Percentiles rank a stretch among this genome's conserved stretches.
Conservation (phyloP, 2,329 filamentous ascomycete genomes). For the Fusarium sp. region DNA sequence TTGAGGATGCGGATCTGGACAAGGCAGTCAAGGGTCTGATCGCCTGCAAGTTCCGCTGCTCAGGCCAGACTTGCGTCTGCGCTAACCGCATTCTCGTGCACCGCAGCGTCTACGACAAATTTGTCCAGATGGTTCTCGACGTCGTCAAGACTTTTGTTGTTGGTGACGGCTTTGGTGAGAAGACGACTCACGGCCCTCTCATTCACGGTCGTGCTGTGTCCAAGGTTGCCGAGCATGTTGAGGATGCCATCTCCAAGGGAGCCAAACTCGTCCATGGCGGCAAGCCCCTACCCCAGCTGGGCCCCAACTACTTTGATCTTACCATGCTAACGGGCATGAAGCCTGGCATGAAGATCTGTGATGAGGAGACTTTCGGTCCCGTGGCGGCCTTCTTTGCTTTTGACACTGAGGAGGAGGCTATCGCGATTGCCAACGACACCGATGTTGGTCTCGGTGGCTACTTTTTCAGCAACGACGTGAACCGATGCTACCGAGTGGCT, state of each 20-base stretch:
- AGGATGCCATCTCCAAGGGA: slow-evolving; percentile 72
- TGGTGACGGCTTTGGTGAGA: slow-evolving; percentile 66
- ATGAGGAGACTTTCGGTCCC: slow-evolving; percentile 80
- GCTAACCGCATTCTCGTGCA: slow-evolving; percentile 73
- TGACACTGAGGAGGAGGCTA: slow-evolving; percentile 75
- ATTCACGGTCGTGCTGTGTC: slow-evolving; percentile 74
- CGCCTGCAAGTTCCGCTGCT: slow-evolving; percentile 77
- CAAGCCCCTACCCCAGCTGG: slow-evolving; percentile 67
- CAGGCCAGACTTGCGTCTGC: slow-evolving; percentile 79
- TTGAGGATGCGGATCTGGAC: slow-evolving; percentile 80
- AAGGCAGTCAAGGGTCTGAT: slow-evolving; percentile 74
- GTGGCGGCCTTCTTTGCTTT: slow-evolving; percentile 78
- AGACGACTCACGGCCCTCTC: slow-evolving; percentile 70
- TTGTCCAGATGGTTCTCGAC: slow-evolving; percentile 61
- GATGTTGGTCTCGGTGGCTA: slow-evolving; percentile 80
- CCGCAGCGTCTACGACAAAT: slow-evolving; percentile 69
- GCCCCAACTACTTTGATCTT: slow-evolving; percentile 75
- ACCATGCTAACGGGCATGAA: slow-evolving; percentile 78
- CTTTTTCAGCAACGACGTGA: slow-evolving; percentile 68
- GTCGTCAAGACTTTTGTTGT: slow-evolving; percentile 70
- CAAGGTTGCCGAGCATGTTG: slow-evolving; percentile 72
- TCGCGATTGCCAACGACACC: slow-evolving; percentile 72
- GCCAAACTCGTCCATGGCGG: slow-evolving; percentile 71
- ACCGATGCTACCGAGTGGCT: slow-evolving; percentile 56
- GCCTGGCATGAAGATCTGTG: slow-evolving; percentile 72